A percentile compares a stretch with the other conserved stretches of the same genome.
These are phyloP conservation scores for Lyophyllum decastes DNA, from an alignment of 768 basidiomycete genomes.

Conservation along the genomic window DNA sequence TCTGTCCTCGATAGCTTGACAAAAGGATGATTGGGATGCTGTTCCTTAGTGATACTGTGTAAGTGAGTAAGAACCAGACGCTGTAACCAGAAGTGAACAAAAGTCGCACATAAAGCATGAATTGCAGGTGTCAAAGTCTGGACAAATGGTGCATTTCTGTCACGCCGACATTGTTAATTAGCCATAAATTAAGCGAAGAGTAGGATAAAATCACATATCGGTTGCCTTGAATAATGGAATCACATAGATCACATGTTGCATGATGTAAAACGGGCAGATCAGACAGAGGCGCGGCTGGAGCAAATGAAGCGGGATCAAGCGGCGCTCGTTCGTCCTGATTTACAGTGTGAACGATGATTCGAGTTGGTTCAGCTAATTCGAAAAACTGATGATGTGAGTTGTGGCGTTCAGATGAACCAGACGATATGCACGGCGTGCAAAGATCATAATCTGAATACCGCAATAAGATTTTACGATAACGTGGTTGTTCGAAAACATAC, in stretches of 20 bases:
- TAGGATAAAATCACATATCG: constrained; percentile 55
- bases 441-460: constrained; percentile 68
- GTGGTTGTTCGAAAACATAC: constrained; percentile 36
- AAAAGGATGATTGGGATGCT: constrained; percentile 79
- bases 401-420: constrained; percentile 52
- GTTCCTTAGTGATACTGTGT: constrained; percentile 61
- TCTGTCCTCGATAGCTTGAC: constrained; percentile 55
- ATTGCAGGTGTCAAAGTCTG: constrained; percentile 81
- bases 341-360: constrained; percentile 65
- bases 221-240: constrained; percentile 64
- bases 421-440: constrained; percentile 57
- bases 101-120: constrained; percentile 61
- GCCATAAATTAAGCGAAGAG: not conserved
- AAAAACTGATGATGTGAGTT: constrained; percentile 72
- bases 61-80: not conserved
- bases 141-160: constrained; percentile 79
- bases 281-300: constrained; percentile 13
- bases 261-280: constrained; percentile 45
- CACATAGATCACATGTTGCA: constrained; percentile 79
- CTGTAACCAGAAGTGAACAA: not conserved
- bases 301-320: constrained; percentile 4
- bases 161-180: not conserved
- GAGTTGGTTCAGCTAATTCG: constrained; percentile 64
- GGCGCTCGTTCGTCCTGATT: constrained; percentile 38
- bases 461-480: not conserved